Percentiles rank a stretch among this genome's conserved stretches.
Evolutionary conservation across 345 rosid genomes (phyloP).

Genomic region (Cardamine resedifolia): DNA sequence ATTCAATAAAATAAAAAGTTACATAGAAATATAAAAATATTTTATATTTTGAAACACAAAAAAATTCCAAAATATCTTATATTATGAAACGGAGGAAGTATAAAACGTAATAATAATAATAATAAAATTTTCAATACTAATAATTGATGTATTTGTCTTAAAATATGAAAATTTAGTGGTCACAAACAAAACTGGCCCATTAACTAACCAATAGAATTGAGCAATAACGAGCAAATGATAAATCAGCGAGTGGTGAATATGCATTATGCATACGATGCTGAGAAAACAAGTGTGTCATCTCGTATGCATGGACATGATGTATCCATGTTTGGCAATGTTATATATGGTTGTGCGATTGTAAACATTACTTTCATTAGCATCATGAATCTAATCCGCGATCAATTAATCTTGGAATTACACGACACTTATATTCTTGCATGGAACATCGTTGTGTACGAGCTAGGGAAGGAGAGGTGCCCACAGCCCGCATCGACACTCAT

Average conservation of each 20-base stretch:
- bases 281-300: constrained; percentile 6
- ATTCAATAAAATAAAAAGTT: too few relatives aligned
- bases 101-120: too few relatives aligned
- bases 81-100: too few relatives aligned
- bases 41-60: too few relatives aligned
- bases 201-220: constrained; percentile 11
- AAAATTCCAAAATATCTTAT: too few relatives aligned
- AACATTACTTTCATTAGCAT: not conserved
- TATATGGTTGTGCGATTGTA: not conserved
- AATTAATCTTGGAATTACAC: not conserved
- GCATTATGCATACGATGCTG: not conserved
- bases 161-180: not conserved
- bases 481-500: too few relatives aligned
- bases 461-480: not conserved
- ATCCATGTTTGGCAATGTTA: constrained; percentile 15
- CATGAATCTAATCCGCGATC: not conserved
- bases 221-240: constrained; percentile 14
- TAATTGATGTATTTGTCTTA: not conserved
- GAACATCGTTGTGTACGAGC: not conserved
- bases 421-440: not conserved
- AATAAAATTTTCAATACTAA: not conserved
- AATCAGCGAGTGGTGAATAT: constrained; percentile 11
- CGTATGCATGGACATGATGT: not conserved
- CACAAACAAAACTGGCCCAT: not conserved
- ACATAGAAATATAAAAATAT: too few relatives aligned